phyloP scores from a whole-genome alignment of 805 yeast species.

The Ogataea ganodermae region DNA sequence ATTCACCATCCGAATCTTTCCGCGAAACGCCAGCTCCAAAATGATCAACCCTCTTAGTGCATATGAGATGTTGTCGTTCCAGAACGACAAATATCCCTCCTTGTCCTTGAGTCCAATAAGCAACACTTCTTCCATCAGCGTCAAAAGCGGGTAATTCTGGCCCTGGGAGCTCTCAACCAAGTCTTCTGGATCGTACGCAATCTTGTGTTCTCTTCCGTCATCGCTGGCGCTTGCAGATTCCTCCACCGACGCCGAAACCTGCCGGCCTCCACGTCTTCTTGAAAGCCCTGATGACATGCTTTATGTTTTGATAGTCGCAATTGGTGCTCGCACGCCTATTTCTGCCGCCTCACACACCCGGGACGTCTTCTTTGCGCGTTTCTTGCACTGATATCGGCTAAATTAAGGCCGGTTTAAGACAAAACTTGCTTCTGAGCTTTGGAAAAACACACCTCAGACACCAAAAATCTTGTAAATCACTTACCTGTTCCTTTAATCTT shows the following conservation, averaged over 20 bases:
- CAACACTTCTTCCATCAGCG: constrained; percentile 95
- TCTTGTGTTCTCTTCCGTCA: constrained; percentile 46
- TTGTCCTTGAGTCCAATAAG: constrained; percentile 91
- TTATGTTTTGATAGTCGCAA: constrained; percentile 4
- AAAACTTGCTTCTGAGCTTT: neutral
- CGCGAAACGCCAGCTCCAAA: constrained; percentile 88
- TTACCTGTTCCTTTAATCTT: constrained; percentile 7
- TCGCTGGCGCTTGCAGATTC: constrained; percentile 16
- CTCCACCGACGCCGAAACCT: constrained; percentile 25
- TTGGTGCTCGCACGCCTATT: constrained; percentile 1
- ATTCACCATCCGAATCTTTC: constrained; percentile 82
- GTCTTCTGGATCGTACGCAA: constrained; percentile 82
- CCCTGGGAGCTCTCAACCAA: constrained; percentile 42
- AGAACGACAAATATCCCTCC: constrained; percentile 94
- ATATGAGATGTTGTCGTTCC: constrained; percentile 97
- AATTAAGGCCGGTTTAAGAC: neutral
- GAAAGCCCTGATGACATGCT: constrained; percentile 56
- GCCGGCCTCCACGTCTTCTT: constrained; percentile 67
- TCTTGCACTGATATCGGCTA: neutral
- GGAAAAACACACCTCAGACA: constrained; percentile 1
- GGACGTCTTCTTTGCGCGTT: neutral
- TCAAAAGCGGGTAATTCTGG: constrained; percentile 64
- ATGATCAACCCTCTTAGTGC: constrained; percentile 93
- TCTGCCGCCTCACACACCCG: neutral
- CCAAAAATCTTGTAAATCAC: neutral